These are phyloP conservation scores for Coemansia sp. DNA, from an alignment of 192 early-diverging fungal genomes.

Conservation along the genomic window DNA sequence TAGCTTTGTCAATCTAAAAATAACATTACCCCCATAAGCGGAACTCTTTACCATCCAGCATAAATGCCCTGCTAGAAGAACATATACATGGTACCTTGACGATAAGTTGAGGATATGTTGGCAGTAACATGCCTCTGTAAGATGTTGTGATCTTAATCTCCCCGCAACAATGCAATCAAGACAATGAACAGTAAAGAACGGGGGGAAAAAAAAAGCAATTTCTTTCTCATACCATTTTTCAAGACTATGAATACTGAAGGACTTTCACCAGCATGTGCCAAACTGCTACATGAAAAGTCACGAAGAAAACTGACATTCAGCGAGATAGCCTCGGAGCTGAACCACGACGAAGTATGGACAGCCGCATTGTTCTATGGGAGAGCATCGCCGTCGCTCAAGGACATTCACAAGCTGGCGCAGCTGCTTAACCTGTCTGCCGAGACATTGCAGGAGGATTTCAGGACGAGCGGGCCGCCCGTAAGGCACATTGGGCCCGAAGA, in stretches of 20 bases:
- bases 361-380: constrained; percentile 70
- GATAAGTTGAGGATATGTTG: no score
- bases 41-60: no score
- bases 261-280: constrained; percentile 37
- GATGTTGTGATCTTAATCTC: no score
- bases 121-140: no score
- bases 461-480: constrained; percentile 35
- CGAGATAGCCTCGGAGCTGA: constrained; percentile 55
- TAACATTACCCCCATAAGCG: no score
- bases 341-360: constrained; percentile 64
- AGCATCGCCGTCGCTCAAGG: constrained; percentile 51
- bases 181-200: no score
- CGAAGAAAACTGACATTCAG: constrained; percentile 54
- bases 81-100: no score
- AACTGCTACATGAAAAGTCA: constrained; percentile 44
- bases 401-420: constrained; percentile 35
- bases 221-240: background rate
- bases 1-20: no score
- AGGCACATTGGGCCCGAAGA: constrained; percentile 9
- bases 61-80: no score
- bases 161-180: no score
- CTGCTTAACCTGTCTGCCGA: constrained; percentile 45
- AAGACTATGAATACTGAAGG: constrained; percentile 19
- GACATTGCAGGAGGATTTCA: constrained; percentile 44
- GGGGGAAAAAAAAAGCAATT: background rate